Evolutionary conservation across 768 basidiomycete genomes (phyloP).

Genomic region (Lentinula sp.): DNA sequence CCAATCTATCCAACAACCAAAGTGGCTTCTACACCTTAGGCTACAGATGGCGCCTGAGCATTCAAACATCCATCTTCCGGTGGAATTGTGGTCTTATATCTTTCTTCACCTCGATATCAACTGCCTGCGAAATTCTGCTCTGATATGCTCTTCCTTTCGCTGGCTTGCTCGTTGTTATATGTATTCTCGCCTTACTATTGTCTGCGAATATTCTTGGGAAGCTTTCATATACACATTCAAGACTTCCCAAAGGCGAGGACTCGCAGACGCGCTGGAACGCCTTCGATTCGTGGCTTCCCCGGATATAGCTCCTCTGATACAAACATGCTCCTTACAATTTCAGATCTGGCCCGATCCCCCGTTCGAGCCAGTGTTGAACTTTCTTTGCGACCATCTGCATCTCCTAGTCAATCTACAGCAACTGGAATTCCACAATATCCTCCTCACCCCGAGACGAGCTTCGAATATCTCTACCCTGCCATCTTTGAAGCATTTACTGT

Average conservation of each 20-base stretch:
- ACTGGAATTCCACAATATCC: not conserved
- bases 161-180: not conserved
- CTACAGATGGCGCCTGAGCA: not conserved
- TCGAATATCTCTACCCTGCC: not conserved
- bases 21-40: not conserved
- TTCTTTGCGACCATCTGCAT: slow-evolving; percentile 1
- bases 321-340: slow-evolving; percentile 5
- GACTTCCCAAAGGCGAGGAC: not conserved
- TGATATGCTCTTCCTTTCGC: slow-evolving; percentile 7
- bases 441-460: not conserved
- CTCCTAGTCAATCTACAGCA: slow-evolving; percentile 6
- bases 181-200: slow-evolving; percentile 4
- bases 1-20: not conserved
- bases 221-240: not conserved
- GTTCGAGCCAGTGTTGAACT: slow-evolving; percentile 4
- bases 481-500: slow-evolving; percentile 4
- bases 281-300: slow-evolving; percentile 8
- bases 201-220: slow-evolving; percentile 3
- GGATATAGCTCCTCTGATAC: slow-evolving; percentile 5
- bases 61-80: not conserved
- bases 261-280: not conserved
- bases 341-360: slow-evolving; percentile 4
- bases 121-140: not conserved
- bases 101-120: not conserved
- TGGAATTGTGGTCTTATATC: slow-evolving; percentile 1